Evolutionary conservation across 2,329 filamentous ascomycete genomes (phyloP).

Genomic region (Fusarium sublunatum): DNA sequence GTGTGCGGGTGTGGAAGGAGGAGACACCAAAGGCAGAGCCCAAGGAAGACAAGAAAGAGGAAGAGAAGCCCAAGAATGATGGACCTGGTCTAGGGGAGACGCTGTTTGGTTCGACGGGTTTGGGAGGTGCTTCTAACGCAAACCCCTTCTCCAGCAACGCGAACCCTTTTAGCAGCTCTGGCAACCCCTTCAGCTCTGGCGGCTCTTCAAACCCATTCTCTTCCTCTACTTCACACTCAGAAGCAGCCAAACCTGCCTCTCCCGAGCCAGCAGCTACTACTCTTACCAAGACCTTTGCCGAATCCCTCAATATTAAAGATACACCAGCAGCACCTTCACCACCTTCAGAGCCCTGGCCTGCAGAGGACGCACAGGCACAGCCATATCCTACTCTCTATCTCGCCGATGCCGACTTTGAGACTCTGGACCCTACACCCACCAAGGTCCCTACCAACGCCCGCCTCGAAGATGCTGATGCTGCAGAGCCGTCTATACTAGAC

Average conservation of each 20-base stretch:
- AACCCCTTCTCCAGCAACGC: slow-evolving; percentile 71
- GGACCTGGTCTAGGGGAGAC: slow-evolving; percentile 69
- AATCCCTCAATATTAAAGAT: slow-evolving; percentile 79
- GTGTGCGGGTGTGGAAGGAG: slow-evolving; percentile 66
- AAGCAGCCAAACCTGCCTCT: slow-evolving; percentile 49
- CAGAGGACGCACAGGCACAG: slow-evolving; percentile 69
- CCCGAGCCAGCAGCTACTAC: slow-evolving; percentile 45
- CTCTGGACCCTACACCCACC: slow-evolving; percentile 70
- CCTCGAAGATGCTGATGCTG: slow-evolving; percentile 54
- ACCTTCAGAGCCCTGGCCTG: slow-evolving; percentile 80
- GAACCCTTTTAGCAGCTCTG: slow-evolving; percentile 60
- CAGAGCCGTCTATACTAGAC: slow-evolving; percentile 65
- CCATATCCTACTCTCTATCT: slow-evolving; percentile 83
- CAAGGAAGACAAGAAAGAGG: slow-evolving; percentile 49
- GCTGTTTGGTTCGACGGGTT: slow-evolving; percentile 73
- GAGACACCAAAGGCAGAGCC: slow-evolving; percentile 46
- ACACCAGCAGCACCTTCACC: slow-evolving; percentile 50
- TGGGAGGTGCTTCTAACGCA: slow-evolving; percentile 51
- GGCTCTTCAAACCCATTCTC: slow-evolving; percentile 47
- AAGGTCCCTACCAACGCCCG: slow-evolving; percentile 63
- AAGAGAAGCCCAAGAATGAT: slow-evolving; percentile 51
- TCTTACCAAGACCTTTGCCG: slow-evolving; percentile 74
- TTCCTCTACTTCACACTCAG: slow-evolving; percentile 48
- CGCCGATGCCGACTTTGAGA: slow-evolving; percentile 91
- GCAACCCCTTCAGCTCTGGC: slow-evolving; percentile 49